Evolutionary conservation across 2,329 filamentous ascomycete species (phyloP).

Genomic region (Fusarium albidum): DNA sequence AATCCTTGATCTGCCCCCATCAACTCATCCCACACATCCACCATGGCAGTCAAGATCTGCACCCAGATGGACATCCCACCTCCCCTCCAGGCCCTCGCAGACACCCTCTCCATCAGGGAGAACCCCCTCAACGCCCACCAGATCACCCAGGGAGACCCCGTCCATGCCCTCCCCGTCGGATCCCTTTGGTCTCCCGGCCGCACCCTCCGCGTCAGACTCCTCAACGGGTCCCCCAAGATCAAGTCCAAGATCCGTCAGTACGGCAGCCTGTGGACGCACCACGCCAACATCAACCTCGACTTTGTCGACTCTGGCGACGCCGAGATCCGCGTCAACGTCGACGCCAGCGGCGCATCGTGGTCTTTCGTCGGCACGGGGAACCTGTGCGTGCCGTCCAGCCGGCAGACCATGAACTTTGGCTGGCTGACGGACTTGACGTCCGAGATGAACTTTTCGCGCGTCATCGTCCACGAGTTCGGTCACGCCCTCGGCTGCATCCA

Average conservation of each 20-base stretch:
- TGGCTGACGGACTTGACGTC: neutral
- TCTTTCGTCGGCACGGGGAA: conserved; percentile 4
- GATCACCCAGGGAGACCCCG: neutral
- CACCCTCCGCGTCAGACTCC: neutral
- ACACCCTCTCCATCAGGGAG: neutral
- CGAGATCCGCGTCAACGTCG: conserved; percentile 13
- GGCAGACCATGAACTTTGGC: conserved; percentile 11
- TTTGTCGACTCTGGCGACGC: conserved; percentile 13
- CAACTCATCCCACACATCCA: neutral
- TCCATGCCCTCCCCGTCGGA: neutral
- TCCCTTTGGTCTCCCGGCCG: neutral
- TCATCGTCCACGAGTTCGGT: conserved; percentile 20
- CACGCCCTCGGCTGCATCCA: conserved; percentile 16
- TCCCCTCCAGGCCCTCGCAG: neutral
- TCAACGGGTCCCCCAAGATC: conserved; percentile 1
- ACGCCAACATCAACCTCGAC: conserved; percentile 11
- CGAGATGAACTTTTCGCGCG: neutral
- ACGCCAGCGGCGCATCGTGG: neutral
- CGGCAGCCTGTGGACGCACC: neutral
- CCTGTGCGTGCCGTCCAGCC: neutral
- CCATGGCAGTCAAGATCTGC: neutral
- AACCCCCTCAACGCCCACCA: neutral
- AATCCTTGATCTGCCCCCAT: too few relatives aligned
- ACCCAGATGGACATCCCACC: neutral
- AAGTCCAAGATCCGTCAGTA: neutral